These are phyloP conservation scores for Talaromyces sp. DNA, from an alignment of 2,329 filamentous ascomycete species.

Conservation along the genomic window DNA sequence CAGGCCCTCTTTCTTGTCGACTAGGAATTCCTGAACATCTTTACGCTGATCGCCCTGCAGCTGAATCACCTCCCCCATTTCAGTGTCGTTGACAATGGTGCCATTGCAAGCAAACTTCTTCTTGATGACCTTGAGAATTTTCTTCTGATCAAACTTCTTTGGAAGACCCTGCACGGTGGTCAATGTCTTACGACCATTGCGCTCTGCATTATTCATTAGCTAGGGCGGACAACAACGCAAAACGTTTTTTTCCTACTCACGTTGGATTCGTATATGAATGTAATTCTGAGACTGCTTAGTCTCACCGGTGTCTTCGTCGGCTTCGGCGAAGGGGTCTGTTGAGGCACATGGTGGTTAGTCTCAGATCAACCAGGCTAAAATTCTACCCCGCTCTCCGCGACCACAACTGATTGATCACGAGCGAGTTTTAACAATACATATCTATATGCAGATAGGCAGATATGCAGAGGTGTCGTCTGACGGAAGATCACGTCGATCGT, in stretches of 20 bases:
- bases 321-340: conserved; percentile 99
- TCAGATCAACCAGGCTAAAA: conserved; percentile 21
- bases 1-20: conserved; percentile 90
- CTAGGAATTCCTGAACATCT: conserved; percentile 95
- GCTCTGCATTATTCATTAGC: conserved; percentile 59
- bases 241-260: conserved; percentile 51
- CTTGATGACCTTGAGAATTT: conserved; percentile 99
- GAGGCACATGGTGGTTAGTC: conserved; percentile 25
- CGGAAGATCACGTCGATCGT: neutral
- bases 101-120: conserved; percentile 99
- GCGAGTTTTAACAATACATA: neutral
- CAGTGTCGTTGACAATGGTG: conserved; percentile 90
- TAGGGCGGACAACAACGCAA: conserved; percentile 14
- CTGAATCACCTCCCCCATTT: conserved; percentile 99
- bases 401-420: conserved; percentile 2
- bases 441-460: neutral
- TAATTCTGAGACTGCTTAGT: conserved; percentile 94
- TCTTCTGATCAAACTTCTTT: conserved; percentile 99
- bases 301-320: conserved; percentile 98
- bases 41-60: conserved; percentile 99
- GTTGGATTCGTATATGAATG: conserved; percentile 99
- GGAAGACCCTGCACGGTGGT: conserved; percentile 98
- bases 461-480: neutral
- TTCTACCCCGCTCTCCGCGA: conserved; percentile 30
- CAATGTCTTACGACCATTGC: conserved; percentile 99